Conservation (phyloP, 805 yeast genomes). For the Wickerhamiella galacta region DNA sequence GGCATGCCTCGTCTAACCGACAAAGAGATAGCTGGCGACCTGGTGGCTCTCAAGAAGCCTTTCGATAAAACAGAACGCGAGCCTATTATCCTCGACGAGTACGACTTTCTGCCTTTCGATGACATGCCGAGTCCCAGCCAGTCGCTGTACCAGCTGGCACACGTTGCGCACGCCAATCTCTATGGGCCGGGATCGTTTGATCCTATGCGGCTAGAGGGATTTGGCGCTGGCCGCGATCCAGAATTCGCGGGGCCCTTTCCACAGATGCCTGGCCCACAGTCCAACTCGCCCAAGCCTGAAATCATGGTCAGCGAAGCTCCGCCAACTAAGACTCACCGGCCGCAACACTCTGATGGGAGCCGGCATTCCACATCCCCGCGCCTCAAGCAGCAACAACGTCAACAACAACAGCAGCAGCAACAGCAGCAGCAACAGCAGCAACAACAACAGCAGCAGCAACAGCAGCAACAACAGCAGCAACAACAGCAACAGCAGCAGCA, state of each 20-base stretch:
- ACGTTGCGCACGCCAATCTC: slow-evolving; percentile 2
- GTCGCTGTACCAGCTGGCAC: slow-evolving; percentile 4
- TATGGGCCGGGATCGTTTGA: too few species aligned
- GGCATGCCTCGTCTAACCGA: slow-evolving; percentile 10
- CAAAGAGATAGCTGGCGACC: slow-evolving; percentile 12
- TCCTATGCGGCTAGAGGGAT: too few species aligned
- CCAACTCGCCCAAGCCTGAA: too few species aligned
- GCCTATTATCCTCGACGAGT: slow-evolving; percentile 3
- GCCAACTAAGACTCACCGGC: too few species aligned
- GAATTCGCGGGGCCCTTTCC: too few species aligned
- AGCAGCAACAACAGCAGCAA: slow-evolving; percentile 5
- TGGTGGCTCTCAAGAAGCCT: slow-evolving; percentile 6
- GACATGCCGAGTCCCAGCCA: slow-evolving; percentile 3
- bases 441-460: slow-evolving; percentile 2
- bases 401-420: slow-evolving; percentile 7
- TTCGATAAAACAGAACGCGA: slow-evolving; percentile 1
- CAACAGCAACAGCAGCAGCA: slow-evolving; percentile 8
- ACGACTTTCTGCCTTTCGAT: slow-evolving; percentile 1
- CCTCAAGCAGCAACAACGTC: neutral
- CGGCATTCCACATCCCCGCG: too few species aligned
- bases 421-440: slow-evolving; percentile 5
- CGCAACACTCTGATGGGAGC: too few species aligned
- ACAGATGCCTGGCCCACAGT: too few species aligned
- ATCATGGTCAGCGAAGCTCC: too few species aligned
- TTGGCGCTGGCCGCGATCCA: too few species aligned